Conservation (phyloP, 805 yeast genomes). For the Lachancea lanzarotensis region DNA sequence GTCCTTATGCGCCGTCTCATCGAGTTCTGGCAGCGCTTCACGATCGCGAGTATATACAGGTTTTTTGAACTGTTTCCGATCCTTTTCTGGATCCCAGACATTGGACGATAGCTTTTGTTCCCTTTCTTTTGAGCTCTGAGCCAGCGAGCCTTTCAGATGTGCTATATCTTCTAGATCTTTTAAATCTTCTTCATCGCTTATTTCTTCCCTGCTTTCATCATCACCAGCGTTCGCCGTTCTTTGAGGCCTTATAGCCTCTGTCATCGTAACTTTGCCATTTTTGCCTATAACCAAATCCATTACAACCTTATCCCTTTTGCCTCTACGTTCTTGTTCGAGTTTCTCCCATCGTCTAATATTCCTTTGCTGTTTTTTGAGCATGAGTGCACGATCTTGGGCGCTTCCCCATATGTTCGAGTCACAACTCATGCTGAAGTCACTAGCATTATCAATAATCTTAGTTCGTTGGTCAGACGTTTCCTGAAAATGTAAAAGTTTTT, state of each 20-base stretch:
- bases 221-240: constrained; percentile 21
- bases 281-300: constrained; percentile 67
- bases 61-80: constrained; percentile 47
- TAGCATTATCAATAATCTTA: constrained; percentile 83
- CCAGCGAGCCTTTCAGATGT: constrained; percentile 21
- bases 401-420: constrained; percentile 69
- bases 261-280: constrained; percentile 71
- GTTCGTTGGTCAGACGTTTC: constrained; percentile 86
- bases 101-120: constrained; percentile 29
- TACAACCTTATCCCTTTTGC: constrained; percentile 62
- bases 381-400: constrained; percentile 80
- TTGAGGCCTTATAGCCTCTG: constrained; percentile 36
- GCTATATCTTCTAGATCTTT: constrained; percentile 28
- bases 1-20: no score
- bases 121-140: constrained; percentile 12
- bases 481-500: constrained; percentile 71
- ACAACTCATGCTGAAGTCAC: constrained; percentile 58
- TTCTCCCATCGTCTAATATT: constrained; percentile 59
- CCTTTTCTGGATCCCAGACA: constrained; percentile 58
- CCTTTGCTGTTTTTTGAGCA: constrained; percentile 79
- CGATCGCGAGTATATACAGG: constrained; percentile 37
- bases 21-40: not conserved
- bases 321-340: constrained; percentile 50
- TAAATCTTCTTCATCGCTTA: constrained; percentile 35
- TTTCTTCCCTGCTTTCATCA: constrained; percentile 30